Evolutionary conservation across 768 basidiomycete species (phyloP), one percentile per base, ranked within the genome.

Genomic region (Auricularia sp.): DNA sequence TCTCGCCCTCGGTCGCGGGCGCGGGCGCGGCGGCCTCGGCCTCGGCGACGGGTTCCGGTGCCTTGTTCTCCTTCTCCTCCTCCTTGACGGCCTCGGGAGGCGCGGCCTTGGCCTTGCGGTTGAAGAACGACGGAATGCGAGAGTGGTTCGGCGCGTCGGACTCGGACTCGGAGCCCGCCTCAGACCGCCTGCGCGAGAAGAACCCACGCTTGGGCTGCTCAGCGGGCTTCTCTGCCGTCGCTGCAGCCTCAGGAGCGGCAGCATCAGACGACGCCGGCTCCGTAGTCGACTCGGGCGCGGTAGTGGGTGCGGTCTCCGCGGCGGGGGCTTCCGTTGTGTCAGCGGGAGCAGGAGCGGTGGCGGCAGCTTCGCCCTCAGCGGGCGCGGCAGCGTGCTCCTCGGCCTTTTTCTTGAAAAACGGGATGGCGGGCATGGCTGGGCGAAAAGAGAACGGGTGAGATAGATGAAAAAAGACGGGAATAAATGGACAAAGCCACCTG

Each of bases 361-460:
- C 56, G 23, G 21, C 34, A 18, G 18, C 14, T 4, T 6, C 29
- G 7, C 33, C 56, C 4, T 21, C 14, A 33, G 34, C 56, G 23
- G 56, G 56, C 29, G 56, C 56, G 12, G 56, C 56, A 1, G 29
- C 14, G 23, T 59, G 47, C 47, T 51, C 47, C 14, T 59, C 56
- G 23, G 23, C 23, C 56, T 59, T 59, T 23, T 59, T 59, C 56
- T 59, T 35, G 56, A 59, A 59, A 1, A 59, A 59, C 10, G 56
- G 56, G 14, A 59, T 29, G 56, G 56, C 12, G 5, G 56, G 56
- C 56, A 59, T 59, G 23, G 18, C 56, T 59, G 29, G 42, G 61
- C 70, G 68, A 33, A 67, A 14, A 8, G 39, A 7, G 39, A 14
- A 42, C 39, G 39, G 39, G 47, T 16, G 47, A 51, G 47, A 51